Evolutionary conservation across 2,329 filamentous ascomycete genomes (phyloP), one percentile per base, ranked within the genome.

Genomic region (Sporothrix globosa): DNA sequence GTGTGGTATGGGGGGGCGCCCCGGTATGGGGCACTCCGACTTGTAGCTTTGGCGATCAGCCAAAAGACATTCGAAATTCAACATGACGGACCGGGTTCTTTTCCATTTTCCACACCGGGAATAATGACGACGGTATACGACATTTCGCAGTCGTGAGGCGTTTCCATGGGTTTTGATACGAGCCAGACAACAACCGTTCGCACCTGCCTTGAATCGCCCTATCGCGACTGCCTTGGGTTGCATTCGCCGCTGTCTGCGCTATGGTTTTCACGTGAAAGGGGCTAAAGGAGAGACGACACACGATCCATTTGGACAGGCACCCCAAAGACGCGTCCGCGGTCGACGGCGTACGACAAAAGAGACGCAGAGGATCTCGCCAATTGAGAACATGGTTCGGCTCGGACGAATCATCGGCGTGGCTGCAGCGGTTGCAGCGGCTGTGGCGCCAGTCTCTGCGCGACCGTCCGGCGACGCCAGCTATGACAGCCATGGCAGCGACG

Each of bases 251-350:
- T 46, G n/a, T 46, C 6, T n/a, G 58, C 63, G 46, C 46, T 21
- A 50, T 52, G 63, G 52, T 53, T 53, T 66, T n/a, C 63, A 66
- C 46, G 63, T 66, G 63, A 67, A 44, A 67, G 61, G 41, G 61
- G 58, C 3, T n/a, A 63, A 46, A 61, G 24, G n/a, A n/a, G 41
- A 44, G 41, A 63, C 58, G 58, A 46, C 39, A 63, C 39, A 46
- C 39, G 39, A 27, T 44, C 19, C 19, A 21, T 44, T 44, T 24
- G 3, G 21, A 11, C 1, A 21, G 39, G 14, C 13, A 41, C 13
- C 44, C 19, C 48, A 50, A 50, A n/a, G 19, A 19, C 9, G 13
- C 24, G 27, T 7, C 14, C 27, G 7, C 14, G 11, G 2, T 7
- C 30, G 13, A 24, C 65, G n/a, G 24, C 30, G 21, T 7, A 27